Evolutionary conservation across 768 basidiomycete species (phyloP).

Genomic region (Paxillus ammoniavirescens): DNA sequence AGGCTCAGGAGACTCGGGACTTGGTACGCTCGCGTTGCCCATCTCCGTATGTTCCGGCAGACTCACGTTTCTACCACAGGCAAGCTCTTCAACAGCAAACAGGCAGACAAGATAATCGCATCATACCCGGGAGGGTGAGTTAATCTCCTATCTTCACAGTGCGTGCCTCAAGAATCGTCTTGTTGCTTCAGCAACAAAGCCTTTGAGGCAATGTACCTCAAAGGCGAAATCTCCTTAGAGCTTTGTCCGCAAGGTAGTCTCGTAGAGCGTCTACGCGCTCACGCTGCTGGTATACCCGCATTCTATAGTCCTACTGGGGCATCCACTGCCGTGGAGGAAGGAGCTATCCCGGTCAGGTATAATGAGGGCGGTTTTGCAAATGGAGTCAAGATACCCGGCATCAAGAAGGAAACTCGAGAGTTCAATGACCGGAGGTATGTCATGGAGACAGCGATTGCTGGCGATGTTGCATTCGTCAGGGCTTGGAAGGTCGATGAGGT

Average conservation of each 20-base stretch:
- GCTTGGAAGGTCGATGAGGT: conserved; percentile 93
- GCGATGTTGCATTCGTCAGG: conserved; percentile 81
- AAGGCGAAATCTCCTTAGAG: conserved; percentile 79
- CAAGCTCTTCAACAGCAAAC: conserved; percentile 68
- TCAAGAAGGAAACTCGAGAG: conserved; percentile 72
- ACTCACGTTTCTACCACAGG: conserved; percentile 40
- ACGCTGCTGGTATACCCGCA: conserved; percentile 90
- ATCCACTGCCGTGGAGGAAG: conserved; percentile 77
- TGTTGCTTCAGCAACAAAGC: conserved; percentile 67
- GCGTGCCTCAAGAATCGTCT: not conserved
- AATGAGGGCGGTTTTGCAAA: conserved; percentile 70
- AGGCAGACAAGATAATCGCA: conserved; percentile 81
- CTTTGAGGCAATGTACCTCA: conserved; percentile 79
- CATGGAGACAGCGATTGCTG: conserved; percentile 75
- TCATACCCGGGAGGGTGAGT: conserved; percentile 86
- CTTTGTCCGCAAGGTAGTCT: conserved; percentile 92
- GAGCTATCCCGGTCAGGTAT: conserved; percentile 76
- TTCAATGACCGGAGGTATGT: conserved; percentile 80
- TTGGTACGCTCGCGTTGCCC: conserved; percentile 44
- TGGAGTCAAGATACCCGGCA: conserved; percentile 70
- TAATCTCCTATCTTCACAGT: not conserved
- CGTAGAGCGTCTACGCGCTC: conserved; percentile 82
- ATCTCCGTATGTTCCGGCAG: not conserved
- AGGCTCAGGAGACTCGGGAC: conserved; percentile 65
- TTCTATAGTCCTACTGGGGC: conserved; percentile 93